Percentiles rank a stretch among this genome's conserved stretches.
These are phyloP conservation scores for Tuber aestivum DNA, from an alignment of 495 filamentous ascomycete species.

Conservation along the genomic window DNA sequence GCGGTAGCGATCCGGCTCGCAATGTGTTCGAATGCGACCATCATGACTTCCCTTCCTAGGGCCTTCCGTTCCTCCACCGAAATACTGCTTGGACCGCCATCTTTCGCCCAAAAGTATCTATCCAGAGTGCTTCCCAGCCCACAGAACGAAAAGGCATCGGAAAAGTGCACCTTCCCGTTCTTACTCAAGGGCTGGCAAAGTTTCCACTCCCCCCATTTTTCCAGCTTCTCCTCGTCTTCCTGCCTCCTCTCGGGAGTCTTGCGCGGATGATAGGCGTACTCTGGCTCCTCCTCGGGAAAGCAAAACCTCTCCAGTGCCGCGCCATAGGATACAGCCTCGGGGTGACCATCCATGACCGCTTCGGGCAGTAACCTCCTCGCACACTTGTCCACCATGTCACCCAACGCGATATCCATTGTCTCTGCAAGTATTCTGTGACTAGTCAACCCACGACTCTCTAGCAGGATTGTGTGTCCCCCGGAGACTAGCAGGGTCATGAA, in stretches of 20 bases:
- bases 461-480: slow-evolving; percentile 83
- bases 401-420: slow-evolving; percentile 69
- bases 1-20: slow-evolving; percentile 64
- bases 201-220: slow-evolving; percentile 31
- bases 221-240: slow-evolving; percentile 5
- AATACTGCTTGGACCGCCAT: not conserved
- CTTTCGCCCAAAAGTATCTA: slow-evolving; percentile 44
- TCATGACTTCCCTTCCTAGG: slow-evolving; percentile 67
- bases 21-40: slow-evolving; percentile 82
- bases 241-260: slow-evolving; percentile 43
- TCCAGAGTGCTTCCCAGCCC: slow-evolving; percentile 55
- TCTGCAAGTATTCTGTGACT: slow-evolving; percentile 67
- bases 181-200: slow-evolving; percentile 25
- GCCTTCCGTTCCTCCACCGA: slow-evolving; percentile 51
- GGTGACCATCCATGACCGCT: slow-evolving; percentile 36
- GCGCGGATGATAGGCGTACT: slow-evolving; percentile 20
- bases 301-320: slow-evolving; percentile 68
- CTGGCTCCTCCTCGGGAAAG: slow-evolving; percentile 51
- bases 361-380: slow-evolving; percentile 66
- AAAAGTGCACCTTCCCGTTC: slow-evolving; percentile 28
- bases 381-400: slow-evolving; percentile 77
- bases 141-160: slow-evolving; percentile 60
- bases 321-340: slow-evolving; percentile 62
- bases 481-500: slow-evolving; percentile 87
- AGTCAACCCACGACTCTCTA: slow-evolving; percentile 60